phyloP scores from a whole-genome alignment of 352 stramenopile species.

The Pythium aristosporum region DNA sequence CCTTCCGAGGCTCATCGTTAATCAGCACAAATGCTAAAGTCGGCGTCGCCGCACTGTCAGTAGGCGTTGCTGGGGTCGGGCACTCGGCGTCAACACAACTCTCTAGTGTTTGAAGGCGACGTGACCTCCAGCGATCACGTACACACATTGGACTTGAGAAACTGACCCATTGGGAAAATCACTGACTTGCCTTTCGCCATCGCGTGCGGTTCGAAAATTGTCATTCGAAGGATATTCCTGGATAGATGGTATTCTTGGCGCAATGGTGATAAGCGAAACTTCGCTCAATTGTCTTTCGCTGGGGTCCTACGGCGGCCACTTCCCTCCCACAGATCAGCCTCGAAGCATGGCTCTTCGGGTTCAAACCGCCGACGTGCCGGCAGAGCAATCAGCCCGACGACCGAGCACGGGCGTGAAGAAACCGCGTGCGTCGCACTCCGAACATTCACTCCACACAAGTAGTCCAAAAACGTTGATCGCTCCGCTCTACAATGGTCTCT shows the following conservation, averaged over 20 bases:
- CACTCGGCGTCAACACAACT: constrained; percentile 6
- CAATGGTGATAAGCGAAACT: neutral
- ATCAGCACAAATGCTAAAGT: constrained; percentile 25
- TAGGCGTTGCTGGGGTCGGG: constrained; percentile 23
- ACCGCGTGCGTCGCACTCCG: neutral
- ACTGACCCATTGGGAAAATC: neutral
- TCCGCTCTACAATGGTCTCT: neutral
- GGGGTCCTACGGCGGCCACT: neutral
- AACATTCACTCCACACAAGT: neutral
- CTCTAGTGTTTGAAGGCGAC: constrained; percentile 14
- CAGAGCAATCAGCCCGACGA: neutral
- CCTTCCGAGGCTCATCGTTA: constrained; percentile 31
- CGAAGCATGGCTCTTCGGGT: constrained; percentile 16
- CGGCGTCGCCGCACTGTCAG: constrained; percentile 20
- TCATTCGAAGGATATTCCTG: constrained; percentile 11
- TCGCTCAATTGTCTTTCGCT: neutral
- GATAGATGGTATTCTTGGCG: constrained; percentile 19
- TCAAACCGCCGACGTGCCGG: neutral
- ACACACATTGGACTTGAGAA: neutral
- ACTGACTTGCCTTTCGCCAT: neutral
- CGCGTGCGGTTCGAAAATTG: neutral
- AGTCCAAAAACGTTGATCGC: constrained; percentile 4
- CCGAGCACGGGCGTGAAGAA: constrained; percentile 12
- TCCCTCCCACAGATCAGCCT: neutral
- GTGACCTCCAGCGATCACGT: too few species aligned